A percentile compares a stretch with the other conserved stretches of the same genome.
Conservation (phyloP, 129 eudicot genomes). For the Pseudognaphalium luteoalbum region DNA sequence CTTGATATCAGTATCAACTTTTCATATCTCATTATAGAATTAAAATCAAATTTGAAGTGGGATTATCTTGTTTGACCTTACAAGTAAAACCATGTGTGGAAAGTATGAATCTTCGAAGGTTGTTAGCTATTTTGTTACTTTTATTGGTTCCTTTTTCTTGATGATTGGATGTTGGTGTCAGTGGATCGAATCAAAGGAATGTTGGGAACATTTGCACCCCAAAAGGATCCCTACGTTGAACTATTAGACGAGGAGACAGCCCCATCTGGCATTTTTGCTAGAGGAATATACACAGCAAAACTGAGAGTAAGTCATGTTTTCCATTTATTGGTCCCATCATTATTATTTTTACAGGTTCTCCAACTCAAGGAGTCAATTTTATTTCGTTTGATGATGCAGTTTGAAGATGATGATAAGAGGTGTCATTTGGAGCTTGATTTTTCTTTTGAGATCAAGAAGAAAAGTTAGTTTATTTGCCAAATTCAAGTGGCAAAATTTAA, state of each 20-base stretch:
- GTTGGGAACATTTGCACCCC: conserved; percentile 93
- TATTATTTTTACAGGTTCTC: not conserved
- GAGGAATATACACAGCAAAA: conserved; percentile 79
- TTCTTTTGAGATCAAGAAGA: conserved; percentile 74
- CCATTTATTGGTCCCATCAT: not conserved
- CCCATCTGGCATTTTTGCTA: conserved; percentile 81
- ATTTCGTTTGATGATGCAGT: conserved; percentile 44
- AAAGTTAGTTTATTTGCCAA: conserved; percentile 25
- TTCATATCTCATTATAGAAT: not conserved
- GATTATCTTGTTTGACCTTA: conserved; percentile 7
- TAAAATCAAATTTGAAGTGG: not conserved
- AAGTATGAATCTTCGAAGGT: not conserved
- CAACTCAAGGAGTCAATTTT: not conserved
- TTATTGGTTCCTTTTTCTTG: not conserved
- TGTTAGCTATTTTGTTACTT: not conserved
- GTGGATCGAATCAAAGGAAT: conserved; percentile 81
- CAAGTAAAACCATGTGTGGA: conserved; percentile 21
- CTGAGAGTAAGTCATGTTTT: conserved; percentile 51
- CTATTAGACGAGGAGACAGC: conserved; percentile 81
- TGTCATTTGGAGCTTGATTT: conserved; percentile 79
- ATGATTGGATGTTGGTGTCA: conserved; percentile 33
- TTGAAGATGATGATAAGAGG: conserved; percentile 81
- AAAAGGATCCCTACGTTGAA: conserved; percentile 61
- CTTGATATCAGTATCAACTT: conserved; percentile 17
- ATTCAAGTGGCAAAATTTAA: conserved; percentile 15